Evolutionary conservation across 768 basidiomycete species (phyloP), one percentile per base, ranked within the genome.

Genomic region (Suillus lakei): DNA sequence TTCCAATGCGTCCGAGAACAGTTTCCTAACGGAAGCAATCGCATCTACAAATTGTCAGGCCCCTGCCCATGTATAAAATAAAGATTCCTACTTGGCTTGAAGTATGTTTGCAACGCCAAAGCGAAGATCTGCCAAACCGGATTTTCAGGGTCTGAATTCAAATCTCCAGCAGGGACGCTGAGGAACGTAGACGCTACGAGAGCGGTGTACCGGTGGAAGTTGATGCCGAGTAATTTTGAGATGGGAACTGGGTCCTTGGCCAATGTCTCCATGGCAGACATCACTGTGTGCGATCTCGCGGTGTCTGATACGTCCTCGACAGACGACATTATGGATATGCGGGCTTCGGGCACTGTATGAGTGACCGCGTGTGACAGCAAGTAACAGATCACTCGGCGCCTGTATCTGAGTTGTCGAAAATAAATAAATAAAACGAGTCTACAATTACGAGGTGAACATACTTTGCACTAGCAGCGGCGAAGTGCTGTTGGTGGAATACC

Each of bases 351-450:
- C 4, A 85, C 72, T 2, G 81, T 76, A 67, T 91, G 84, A 5
- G 86, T 84, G 55, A 84, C 83, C 67, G 91, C 81, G 73, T 98
- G 96, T 2, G 96, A 96, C 7, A 93, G 78, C 0, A 98, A 75
- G 75, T 85, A 95, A 72, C 90, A 93, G 48, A 93, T 71, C 50
- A 96, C 79, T 15, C 88, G 85, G 66, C 85, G 85, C 72, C 88
- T 92, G 75, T 89, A 88, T 62, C 93, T 94, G 46, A 7, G 64
- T 32, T 64, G 34, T 30, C 8, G 23, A 53, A 26, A 63, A 60
- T 50, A 26, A 34, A 53, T 69, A 10, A 54, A n/a, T n/a, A 39
- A 8, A 34, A 59, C 8, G 39, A 53, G 4, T 50, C 36, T 18
- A 59, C 12, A 23, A 8, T 4, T 43, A 62, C 7, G 82, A 81